Base-by-base conservation (phyloP, 2,329 filamentous ascomycete species). In the Talaromyces sp. region DNA sequence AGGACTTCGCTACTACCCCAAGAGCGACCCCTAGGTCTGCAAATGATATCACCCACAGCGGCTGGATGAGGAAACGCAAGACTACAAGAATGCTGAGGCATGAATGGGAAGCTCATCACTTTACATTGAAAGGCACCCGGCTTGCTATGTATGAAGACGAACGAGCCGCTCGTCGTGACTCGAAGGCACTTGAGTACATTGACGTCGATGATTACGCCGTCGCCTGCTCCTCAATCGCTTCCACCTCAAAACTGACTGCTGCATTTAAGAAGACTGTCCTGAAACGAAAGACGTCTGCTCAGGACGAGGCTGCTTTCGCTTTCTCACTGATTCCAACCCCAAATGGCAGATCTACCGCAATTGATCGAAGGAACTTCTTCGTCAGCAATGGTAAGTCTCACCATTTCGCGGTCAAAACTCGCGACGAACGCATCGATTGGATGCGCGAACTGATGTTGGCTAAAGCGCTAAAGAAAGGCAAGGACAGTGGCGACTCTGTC, bases 391-490 rank as follows among this genome's bases (percentile, higher is more conserved):
- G 84, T 66, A 97, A 96, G 81, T 89, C 89, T 45, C 93, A 97
- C 69, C 91, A 97, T 71, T 97, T 97, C 71, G 90, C 93, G 0
- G 93, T 97, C 65, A 88, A 88, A 75, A 85, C 81, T 66, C 84
- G 91, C 13, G 90, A 97, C 69, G 89, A 97, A 70, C 84, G 93
- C 61, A 97, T 97, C 67, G 93, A 97, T 72, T 99, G 94, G 94
- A 77, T 77, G 75, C 68, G 75, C 3, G 75, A 77, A 63, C 62
- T 77, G 33, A 78, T 78, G 76, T 70, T 77, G 3, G 75, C 74
- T n/a, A 76, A 74, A 46, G 75, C 75, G 13, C 63, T 75, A 10
- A 66, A 65, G 13, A 62, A 63, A 10, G 71, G 70, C 17, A 66
- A 66, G 7, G 68, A 72, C 2, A 64, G 61, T 10, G 72, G 71